phyloP scores from a whole-genome alignment of 345 rosid species.

The Melaleuca alternifolia region DNA sequence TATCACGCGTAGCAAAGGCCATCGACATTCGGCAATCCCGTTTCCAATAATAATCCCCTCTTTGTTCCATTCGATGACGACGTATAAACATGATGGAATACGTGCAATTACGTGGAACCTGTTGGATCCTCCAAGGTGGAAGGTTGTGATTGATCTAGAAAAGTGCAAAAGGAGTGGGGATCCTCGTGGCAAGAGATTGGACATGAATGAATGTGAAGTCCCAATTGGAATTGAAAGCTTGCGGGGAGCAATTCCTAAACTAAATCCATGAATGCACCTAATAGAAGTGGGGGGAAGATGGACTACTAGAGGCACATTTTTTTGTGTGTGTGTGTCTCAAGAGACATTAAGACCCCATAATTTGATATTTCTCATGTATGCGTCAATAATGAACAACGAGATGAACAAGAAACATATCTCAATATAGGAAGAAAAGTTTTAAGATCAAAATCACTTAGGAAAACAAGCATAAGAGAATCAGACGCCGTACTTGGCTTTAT shows the following conservation, averaged over 20 bases:
- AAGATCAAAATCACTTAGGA: neutral
- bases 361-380: neutral
- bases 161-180: too few relatives aligned
- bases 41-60: neutral
- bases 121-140: neutral
- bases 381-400: neutral
- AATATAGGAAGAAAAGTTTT: neutral
- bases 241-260: too few relatives aligned
- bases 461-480: neutral
- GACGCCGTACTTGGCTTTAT: accelerated
- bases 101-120: neutral
- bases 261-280: too few relatives aligned
- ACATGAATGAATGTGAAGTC: too few relatives aligned
- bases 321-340: too few relatives aligned
- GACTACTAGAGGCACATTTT: too few relatives aligned
- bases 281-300: too few relatives aligned
- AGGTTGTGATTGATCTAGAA: too few relatives aligned
- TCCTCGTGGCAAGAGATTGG: too few relatives aligned
- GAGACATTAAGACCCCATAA: neutral
- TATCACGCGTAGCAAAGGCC: neutral
- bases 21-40: neutral
- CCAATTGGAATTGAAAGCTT: too few relatives aligned
- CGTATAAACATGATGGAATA: neutral
- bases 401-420: neutral
- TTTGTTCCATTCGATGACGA: neutral